Evolutionary conservation across 169 alveolate genomes (phyloP), one percentile per base, ranked within the genome.

Genomic region (Perkinsus olseni): DNA sequence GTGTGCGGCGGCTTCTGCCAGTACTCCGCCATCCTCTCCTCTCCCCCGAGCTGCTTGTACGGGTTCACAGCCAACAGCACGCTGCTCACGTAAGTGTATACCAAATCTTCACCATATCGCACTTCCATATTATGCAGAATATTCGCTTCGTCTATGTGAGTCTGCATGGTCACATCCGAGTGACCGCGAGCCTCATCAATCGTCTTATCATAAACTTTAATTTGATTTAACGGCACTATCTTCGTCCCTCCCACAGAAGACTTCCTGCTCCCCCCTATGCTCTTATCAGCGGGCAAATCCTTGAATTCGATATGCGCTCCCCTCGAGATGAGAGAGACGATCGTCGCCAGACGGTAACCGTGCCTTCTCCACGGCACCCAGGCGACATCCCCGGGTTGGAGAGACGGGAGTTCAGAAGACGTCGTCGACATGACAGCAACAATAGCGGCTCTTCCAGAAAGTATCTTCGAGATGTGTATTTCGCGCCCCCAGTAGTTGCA

Each of bases 51-150:
- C 11, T 45, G 92, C 45, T 93, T 91, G 74, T 94, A 94, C 0
- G 96, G 96, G 74, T 94, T 94, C 93, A 94, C 90, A 24, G 96
- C 96, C 50, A 94, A 91, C 38, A 94, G 91, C 45, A 94, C 95
- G 38, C 93, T 93, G 13, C 95, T 91, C 0, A 94, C 93, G 45
- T 92, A 92, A 36, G 96, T 94, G 62, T 94, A 94, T 13, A 94
- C 93, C 74, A 74, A 91, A 17, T 94, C 95, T 38, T 40, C 38
- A 0, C 91, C 39, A 50, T 92, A 94, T 38, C 96, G 39, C 8
- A 94, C 93, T 38, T 96, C 74, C 91, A 94, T 50, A 62, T 94
- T 94, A 34, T 94, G 95, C 38, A 94, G 92, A 24, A 94, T 94
- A 93, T 94, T 94, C 37, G 96, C 96, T 24, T 91, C 93, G 74